Conservation (phyloP, 2,329 filamentous ascomycete genomes). For the Sordariomycetes sp. region DNA sequence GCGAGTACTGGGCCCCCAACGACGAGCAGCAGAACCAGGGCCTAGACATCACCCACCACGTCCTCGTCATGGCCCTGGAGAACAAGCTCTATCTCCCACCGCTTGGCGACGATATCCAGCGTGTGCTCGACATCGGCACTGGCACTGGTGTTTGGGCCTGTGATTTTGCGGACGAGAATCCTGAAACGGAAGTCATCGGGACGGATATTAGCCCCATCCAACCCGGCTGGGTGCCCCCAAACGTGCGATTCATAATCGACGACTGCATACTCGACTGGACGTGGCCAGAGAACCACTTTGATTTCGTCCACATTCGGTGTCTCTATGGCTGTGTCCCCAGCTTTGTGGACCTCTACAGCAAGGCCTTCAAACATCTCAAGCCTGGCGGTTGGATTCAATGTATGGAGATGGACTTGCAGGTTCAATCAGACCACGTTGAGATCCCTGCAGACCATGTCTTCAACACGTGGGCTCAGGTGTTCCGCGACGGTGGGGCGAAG, state of each 20-base stretch:
- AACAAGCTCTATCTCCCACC: conserved; percentile 16
- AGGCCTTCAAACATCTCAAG: conserved; percentile 38
- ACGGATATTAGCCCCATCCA: conserved; percentile 50
- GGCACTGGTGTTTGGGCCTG: conserved; percentile 38
- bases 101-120: neutral
- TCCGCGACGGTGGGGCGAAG: neutral
- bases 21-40: neutral
- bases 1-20: neutral
- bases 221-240: conserved; percentile 41
- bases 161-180: conserved; percentile 32
- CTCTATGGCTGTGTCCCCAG: conserved; percentile 41
- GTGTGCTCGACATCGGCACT: conserved; percentile 36
- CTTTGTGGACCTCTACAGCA: conserved; percentile 40
- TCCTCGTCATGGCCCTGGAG: conserved; percentile 9
- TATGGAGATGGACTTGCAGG: conserved; percentile 13
- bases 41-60: conserved; percentile 8
- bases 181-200: conserved; percentile 33
- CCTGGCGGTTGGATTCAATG: conserved; percentile 39
- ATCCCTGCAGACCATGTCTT: neutral
- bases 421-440: conserved; percentile 13
- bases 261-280: conserved; percentile 43
- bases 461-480: neutral
- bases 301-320: conserved; percentile 46
- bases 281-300: conserved; percentile 36
- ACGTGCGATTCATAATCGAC: conserved; percentile 53